Evolutionary conservation across 768 basidiomycete species (phyloP).

Genomic region (Panaeolus cyanescens): DNA sequence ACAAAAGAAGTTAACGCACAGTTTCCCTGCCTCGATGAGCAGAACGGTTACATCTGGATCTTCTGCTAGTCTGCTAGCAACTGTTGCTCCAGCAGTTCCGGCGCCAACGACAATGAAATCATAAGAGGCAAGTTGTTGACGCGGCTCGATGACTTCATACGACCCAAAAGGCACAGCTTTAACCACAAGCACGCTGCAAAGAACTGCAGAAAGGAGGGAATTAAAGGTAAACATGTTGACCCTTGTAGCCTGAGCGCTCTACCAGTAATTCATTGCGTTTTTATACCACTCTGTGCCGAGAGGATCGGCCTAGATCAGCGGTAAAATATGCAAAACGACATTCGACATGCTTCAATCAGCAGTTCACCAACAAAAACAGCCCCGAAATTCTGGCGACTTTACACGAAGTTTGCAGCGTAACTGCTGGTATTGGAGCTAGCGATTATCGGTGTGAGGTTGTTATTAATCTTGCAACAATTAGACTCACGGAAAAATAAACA

Average conservation of each 20-base stretch:
- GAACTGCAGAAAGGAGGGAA: neutral
- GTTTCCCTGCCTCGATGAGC: neutral
- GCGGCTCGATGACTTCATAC: neutral
- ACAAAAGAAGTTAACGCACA: neutral
- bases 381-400: too few species aligned
- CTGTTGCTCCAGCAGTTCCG: neutral
- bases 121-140: neutral
- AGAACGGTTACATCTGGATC: neutral
- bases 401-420: too few species aligned
- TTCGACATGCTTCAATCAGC: too few species aligned
- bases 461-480: neutral
- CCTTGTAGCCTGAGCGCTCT: neutral
- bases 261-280: neutral
- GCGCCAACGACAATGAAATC: constrained; percentile 1
- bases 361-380: too few species aligned
- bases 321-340: too few species aligned
- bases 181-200: neutral
- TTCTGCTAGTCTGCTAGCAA: neutral
- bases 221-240: neutral
- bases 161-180: neutral
- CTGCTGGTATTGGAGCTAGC: too few species aligned
- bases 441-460: too few species aligned
- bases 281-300: neutral
- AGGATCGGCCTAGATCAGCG: neutral
- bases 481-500: neutral